Conservation (phyloP, 441 rosid genomes). For the Gossypium davidsonii region DNA sequence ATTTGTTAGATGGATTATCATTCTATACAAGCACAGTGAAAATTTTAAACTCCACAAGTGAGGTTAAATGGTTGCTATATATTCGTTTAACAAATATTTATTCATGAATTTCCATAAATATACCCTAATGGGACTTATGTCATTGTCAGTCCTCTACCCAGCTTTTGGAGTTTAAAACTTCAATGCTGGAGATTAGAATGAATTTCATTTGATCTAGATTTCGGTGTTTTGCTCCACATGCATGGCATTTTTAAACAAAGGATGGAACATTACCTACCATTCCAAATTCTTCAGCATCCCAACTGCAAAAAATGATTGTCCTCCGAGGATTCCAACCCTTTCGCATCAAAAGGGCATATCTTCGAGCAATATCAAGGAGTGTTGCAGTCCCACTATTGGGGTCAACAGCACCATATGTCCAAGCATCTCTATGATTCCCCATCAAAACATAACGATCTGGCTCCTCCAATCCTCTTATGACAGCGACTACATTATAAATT, state of each 20-base stretch:
- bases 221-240: neutral
- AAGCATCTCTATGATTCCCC: slow-evolving; percentile 92
- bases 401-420: slow-evolving; percentile 97
- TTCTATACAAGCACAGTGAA: neutral
- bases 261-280: slow-evolving; percentile 59
- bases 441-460: slow-evolving; percentile 77
- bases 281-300: slow-evolving; percentile 99
- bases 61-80: neutral
- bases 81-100: neutral
- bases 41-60: neutral
- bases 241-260: neutral
- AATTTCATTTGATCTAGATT: neutral
- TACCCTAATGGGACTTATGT: neutral
- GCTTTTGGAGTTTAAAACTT: neutral
- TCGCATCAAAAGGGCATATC: slow-evolving; percentile 53
- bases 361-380: slow-evolving; percentile 75
- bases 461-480: slow-evolving; percentile 65
- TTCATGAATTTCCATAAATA: neutral
- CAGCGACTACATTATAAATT: slow-evolving; percentile 57
- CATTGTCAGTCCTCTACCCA: neutral
- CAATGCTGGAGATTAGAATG: neutral
- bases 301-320: slow-evolving; percentile 72
- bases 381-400: slow-evolving; percentile 96
- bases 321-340: slow-evolving; percentile 87
- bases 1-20: neutral